Percentiles rank a stretch among this genome's conserved stretches.
These are phyloP conservation scores for Septoria petroselini DNA, from an alignment of 2,329 filamentous ascomycete species.

Conservation along the genomic window DNA sequence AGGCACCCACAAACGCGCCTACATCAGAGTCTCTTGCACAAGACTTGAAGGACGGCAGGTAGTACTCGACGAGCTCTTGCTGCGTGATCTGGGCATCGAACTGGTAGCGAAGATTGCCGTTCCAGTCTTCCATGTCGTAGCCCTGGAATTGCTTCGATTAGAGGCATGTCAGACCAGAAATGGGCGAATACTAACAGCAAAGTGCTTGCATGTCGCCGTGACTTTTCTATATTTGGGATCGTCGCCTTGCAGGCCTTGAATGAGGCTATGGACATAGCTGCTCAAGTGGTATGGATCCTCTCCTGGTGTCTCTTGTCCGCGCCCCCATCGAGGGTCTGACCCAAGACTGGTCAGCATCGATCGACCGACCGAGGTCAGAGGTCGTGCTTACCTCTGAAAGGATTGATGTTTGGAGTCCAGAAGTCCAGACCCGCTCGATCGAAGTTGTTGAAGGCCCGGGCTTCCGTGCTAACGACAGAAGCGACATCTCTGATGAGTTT, in stretches of 20 bases:
- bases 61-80: constrained; percentile 67
- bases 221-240: constrained; percentile 39
- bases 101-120: constrained; percentile 41
- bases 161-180: too few relatives aligned
- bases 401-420: constrained; percentile 63
- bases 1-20: constrained; percentile 52
- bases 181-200: constrained; percentile 37
- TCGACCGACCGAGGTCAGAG: too few relatives aligned
- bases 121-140: constrained; percentile 36
- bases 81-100: constrained; percentile 57
- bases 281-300: constrained; percentile 38
- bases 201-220: constrained; percentile 50
- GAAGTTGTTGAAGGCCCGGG: constrained; percentile 62
- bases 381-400: constrained; percentile 50
- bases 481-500: constrained; percentile 58
- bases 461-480: constrained; percentile 57
- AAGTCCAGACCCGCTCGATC: constrained; percentile 56
- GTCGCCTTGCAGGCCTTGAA: constrained; percentile 38
- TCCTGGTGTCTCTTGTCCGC: constrained; percentile 44
- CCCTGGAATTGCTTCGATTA: too few relatives aligned
- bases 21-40: constrained; percentile 47
- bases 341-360: too few relatives aligned
- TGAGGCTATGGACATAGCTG: constrained; percentile 37
- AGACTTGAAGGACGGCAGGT: constrained; percentile 61
- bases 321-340: constrained; percentile 47